Base-by-base conservation (phyloP, 2,329 filamentous ascomycete genomes). In the Fusarium compactum region DNA sequence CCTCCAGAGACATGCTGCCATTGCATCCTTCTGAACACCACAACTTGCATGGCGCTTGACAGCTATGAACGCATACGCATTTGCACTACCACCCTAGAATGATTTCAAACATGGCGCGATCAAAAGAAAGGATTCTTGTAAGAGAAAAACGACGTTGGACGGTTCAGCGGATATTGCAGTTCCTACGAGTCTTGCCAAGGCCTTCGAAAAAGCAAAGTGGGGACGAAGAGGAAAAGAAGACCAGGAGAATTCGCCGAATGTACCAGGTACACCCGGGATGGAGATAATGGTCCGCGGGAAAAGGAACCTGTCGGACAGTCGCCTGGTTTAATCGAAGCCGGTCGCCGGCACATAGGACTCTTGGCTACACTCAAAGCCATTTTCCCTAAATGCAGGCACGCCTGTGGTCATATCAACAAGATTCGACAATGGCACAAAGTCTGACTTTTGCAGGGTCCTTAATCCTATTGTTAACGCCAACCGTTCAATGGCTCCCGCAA, bases 401-500 rank as follows among this genome's bases (percentile, higher is more conserved):
- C 48, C 53, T 61, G 56, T 56, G 65, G 65, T 50, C 38, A 44
- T 62, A 29, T 50, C 45, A 20, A 45, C 25, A 46, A 22, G 16
- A 44, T 41, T 30, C 20, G 15, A 50, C 47, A 30, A 34, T 54
- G 45, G 50, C 48, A 67, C 44, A 66, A 40, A 34, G 34, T 53
- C 48, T 51, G 32, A 43, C 62, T 54, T 41, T 55, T 63, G 48
- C 63, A 74, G 71, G 67, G 70, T 74, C 70, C 58, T 63, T 70
- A 52, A 67, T 68, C 63, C 52, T 62, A 43, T 55, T 59, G 56
- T 71, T 60, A 50, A 70, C 58, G 67, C 67, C 63, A 75, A 62
- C 70, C 70, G 56, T 70, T 73, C 73, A 72, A 75, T 75, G 67
- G 73, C 68, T 75, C 73, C 73, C 73, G 68, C 70, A 70, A 71